Percentiles rank a stretch among this genome's conserved stretches.
Evolutionary conservation across 108 stramenopile genomes (phyloP).

Genomic region (Skeletonema potamos): DNA sequence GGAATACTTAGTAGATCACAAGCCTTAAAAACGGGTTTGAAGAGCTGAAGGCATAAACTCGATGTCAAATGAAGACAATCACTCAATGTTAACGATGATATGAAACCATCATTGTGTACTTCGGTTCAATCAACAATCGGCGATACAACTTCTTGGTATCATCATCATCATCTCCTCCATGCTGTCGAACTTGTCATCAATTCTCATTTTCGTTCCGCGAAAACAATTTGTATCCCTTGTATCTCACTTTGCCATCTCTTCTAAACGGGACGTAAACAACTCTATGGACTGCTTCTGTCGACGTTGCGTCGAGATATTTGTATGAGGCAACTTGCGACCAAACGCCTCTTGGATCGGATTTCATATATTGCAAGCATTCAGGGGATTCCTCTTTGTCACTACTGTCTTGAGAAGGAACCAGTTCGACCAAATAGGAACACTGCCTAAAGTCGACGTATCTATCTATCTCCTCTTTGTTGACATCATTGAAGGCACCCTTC

Average conservation of each 20-base stretch:
- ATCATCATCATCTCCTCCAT: too few species aligned
- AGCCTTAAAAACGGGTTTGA: too few species aligned
- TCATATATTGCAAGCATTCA: conserved; percentile 47
- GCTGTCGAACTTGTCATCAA: background rate
- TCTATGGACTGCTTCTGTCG: conserved; percentile 27
- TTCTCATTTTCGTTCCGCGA: background rate
- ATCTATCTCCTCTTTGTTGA: conserved; percentile 68
- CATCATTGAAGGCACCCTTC: conserved; percentile 74
- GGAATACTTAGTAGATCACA: too few species aligned
- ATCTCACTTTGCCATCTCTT: conserved; percentile 5
- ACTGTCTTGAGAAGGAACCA: conserved; percentile 28
- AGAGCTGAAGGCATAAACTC: too few species aligned
- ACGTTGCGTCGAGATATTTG: conserved; percentile 31
- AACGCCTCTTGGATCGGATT: conserved; percentile 14
- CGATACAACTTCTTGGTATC: too few species aligned
- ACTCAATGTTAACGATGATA: too few species aligned
- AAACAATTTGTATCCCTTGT: conserved; percentile 40
- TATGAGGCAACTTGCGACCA: conserved; percentile 26
- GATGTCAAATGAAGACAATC: too few species aligned
- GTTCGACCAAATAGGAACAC: conserved; percentile 82
- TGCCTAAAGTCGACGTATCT: conserved; percentile 51
- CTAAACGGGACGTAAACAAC: conserved; percentile 45
- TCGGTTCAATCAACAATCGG: too few species aligned
- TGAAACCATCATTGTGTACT: too few species aligned
- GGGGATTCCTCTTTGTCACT: background rate